Evolutionary conservation across 2,329 filamentous ascomycete genomes (phyloP).

Genomic region (Periglandula ipomoeae): DNA sequence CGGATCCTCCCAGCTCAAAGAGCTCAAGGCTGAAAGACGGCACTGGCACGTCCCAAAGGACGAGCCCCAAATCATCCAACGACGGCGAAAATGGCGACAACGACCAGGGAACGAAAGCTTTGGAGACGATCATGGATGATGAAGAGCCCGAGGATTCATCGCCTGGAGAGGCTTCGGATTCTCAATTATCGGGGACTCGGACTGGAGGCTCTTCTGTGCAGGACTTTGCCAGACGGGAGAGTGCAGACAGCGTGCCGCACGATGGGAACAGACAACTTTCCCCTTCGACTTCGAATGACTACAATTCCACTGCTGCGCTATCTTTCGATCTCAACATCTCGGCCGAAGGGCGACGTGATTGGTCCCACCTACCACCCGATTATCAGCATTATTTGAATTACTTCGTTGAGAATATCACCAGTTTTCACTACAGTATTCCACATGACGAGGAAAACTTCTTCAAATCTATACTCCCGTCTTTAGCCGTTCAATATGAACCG

Average conservation of each 20-base stretch:
- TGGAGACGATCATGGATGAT: conserved; percentile 47
- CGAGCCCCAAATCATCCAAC: conserved; percentile 45
- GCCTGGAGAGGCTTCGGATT: conserved; percentile 10
- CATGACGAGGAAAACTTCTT: conserved; percentile 66
- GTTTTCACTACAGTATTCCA: conserved; percentile 75
- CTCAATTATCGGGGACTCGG: conserved; percentile 16
- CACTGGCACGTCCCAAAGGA: conserved; percentile 26
- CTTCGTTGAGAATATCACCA: conserved; percentile 66
- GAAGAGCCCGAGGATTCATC: conserved; percentile 35
- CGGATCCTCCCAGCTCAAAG: conserved; percentile 52
- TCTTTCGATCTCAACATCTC: conserved; percentile 16
- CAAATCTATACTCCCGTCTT: conserved; percentile 56
- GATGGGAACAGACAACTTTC: conserved; percentile 41
- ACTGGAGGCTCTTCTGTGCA: conserved; percentile 30
- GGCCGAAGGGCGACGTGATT: conserved; percentile 30
- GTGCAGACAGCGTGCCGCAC: conserved; percentile 44
- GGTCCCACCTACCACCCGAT: conserved; percentile 55
- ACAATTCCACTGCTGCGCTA: conserved; percentile 19
- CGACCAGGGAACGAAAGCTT: conserved; percentile 29
- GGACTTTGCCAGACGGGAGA: conserved; percentile 29
- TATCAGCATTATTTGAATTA: conserved; percentile 72
- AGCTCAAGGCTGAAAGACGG: conserved; percentile 30
- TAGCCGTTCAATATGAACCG: conserved; percentile 66
- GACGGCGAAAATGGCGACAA: conserved; percentile 38
- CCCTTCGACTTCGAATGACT: conserved; percentile 39